A percentile compares a stretch with the other conserved stretches of the same genome.
These are phyloP conservation scores for Kwoniella newhampshirensis DNA, from an alignment of 768 basidiomycete genomes.

Conservation along the genomic window DNA sequence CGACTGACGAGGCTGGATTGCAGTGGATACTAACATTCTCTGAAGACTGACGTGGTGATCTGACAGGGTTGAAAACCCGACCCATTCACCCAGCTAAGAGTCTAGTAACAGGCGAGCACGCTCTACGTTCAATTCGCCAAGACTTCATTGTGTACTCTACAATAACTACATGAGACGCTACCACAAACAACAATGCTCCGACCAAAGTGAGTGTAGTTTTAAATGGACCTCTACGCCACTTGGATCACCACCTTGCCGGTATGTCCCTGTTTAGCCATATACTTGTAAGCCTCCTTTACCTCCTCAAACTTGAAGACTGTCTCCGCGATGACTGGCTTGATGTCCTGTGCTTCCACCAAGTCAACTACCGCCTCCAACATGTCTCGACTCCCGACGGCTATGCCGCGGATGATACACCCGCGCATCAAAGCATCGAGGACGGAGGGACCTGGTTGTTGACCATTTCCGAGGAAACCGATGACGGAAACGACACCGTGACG, in stretches of 20 bases:
- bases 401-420: constrained; percentile 19
- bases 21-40: too few species aligned
- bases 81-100: too few species aligned
- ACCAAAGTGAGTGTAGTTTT: too few species aligned
- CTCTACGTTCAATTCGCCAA: too few species aligned
- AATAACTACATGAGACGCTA: too few species aligned
- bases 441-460: constrained; percentile 9
- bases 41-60: too few species aligned
- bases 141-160: too few species aligned
- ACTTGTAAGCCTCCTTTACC: constrained; percentile 58
- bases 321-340: constrained; percentile 55
- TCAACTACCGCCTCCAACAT: constrained; percentile 21
- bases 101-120: too few species aligned
- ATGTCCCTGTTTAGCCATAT: constrained; percentile 61
- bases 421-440: constrained; percentile 9
- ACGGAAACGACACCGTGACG: constrained; percentile 24
- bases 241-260: constrained; percentile 63
- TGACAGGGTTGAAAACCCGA: too few species aligned
- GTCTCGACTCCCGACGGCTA: constrained; percentile 13
- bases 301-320: constrained; percentile 62
- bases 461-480: constrained; percentile 22
- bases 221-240: neutral
- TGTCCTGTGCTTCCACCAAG: constrained; percentile 9
- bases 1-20: too few species aligned
- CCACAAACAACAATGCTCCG: too few species aligned